Evolutionary conservation across 2,329 filamentous ascomycete species (phyloP), one percentile per base, ranked within the genome.

Genomic region (Proliferodiscus dingleyae): DNA sequence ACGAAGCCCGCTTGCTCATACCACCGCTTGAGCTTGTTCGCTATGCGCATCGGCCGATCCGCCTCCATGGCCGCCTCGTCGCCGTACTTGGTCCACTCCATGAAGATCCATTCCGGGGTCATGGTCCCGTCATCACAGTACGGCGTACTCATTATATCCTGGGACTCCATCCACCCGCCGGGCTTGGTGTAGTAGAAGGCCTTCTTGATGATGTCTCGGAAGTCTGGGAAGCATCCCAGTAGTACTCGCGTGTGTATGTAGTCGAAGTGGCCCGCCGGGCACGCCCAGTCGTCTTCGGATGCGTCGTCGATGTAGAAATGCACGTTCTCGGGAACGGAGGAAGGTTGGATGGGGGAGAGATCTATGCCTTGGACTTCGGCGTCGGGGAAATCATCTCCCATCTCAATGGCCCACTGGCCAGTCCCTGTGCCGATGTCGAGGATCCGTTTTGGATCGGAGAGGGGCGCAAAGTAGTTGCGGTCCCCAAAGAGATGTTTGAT

Each of bases 291-390:
- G 70, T 56, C 50, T 32, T 61, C 58, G n/a, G 39, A 47, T 7
- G 55, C 57, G 48, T 62, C 60, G 37, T 61, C 58, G 37, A 90
- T 75, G 49, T 80, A 80, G 54, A 90, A 90, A 51, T 80, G 77
- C 11, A 89, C 82, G 51, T 90, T 90, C 15, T 77, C 75, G 0
- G 86, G 85, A 1, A 88, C 81, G 38, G 76, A 70, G 4, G 68
- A 67, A 2, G 82, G 81, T 58, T 87, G 83, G 21, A 85, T 80
- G 2, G 82, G 81, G 1, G 81, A 85, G 5, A 87, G 69, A 56
- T 87, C 83, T 7, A 78, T 83, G 24, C 78, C 81, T 43, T 75
- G 71, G 26, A 86, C 70, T 47, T 73, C 65, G 9, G 81, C 68
- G 3, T 72, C 59, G 10, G 81, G 81, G 49, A 81, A 85, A 39